These are phyloP conservation scores for Calocybe indica DNA, from an alignment of 768 basidiomycete genomes.

Conservation along the genomic window DNA sequence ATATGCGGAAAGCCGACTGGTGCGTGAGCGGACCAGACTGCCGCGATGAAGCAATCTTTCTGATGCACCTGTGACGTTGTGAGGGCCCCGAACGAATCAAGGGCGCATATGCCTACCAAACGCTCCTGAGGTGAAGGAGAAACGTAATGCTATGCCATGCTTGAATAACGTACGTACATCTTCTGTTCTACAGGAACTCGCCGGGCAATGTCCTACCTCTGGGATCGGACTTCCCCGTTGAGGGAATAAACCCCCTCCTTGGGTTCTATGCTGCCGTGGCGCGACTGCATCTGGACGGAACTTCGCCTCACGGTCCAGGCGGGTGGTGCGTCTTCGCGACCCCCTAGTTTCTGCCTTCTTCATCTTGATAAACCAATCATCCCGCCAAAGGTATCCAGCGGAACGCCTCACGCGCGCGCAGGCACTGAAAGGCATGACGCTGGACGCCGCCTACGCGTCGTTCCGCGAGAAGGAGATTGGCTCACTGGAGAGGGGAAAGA, in stretches of 20 bases:
- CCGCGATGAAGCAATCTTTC: not conserved
- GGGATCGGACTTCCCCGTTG: slow-evolving; percentile 94
- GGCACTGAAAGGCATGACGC: slow-evolving; percentile 53
- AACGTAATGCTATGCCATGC: not conserved
- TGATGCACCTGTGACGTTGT: not conserved
- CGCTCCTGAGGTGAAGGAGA: slow-evolving; percentile 54
- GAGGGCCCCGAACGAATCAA: slow-evolving; percentile 78
- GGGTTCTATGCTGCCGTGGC: slow-evolving; percentile 90
- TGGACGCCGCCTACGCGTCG: slow-evolving; percentile 66
- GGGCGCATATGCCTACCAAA: slow-evolving; percentile 87
- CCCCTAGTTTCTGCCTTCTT: not conserved
- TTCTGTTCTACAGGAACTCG: slow-evolving; percentile 35
- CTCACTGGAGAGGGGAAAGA: slow-evolving; percentile 55
- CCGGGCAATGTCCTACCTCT: slow-evolving; percentile 58
- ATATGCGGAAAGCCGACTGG: slow-evolving; percentile 82
- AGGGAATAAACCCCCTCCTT: slow-evolving; percentile 81
- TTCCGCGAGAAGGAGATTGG: slow-evolving; percentile 56
- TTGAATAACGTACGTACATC: not conserved
- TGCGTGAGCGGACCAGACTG: slow-evolving; percentile 17
- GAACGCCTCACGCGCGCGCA: not conserved
- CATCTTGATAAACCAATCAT: not conserved
- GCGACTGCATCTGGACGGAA: slow-evolving; percentile 59
- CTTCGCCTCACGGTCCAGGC: slow-evolving; percentile 73
- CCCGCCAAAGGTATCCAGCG: not conserved
- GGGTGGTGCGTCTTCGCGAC: slow-evolving; percentile 63